A percentile compares a stretch with the other conserved stretches of the same genome.
Conservation (phyloP, 2,329 filamentous ascomycete species). For the Pseudogymnoascus sp. region DNA sequence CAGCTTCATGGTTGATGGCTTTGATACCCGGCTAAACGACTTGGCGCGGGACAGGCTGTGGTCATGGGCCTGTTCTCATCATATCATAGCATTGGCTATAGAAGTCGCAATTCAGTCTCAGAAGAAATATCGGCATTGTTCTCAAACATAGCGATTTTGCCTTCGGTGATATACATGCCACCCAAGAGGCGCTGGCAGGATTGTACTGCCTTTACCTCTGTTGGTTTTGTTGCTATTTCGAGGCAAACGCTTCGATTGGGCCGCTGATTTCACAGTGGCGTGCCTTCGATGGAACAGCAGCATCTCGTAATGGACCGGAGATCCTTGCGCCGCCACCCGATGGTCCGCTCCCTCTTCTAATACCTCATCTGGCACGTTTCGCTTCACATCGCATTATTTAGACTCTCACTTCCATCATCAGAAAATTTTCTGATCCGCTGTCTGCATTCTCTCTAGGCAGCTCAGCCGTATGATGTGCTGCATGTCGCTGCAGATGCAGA, state of each 20-base stretch:
- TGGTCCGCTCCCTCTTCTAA: not conserved
- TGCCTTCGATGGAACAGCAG: not conserved
- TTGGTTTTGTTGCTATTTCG: not conserved
- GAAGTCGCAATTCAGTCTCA: not conserved
- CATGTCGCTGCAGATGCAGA: not conserved
- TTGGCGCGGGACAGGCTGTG: not conserved
- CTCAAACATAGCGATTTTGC: not conserved
- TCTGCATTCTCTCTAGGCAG: not conserved
- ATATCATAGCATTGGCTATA: conserved; percentile 1
- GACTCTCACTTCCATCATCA: not conserved
- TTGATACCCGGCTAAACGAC: not conserved
- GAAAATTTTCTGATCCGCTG: not conserved
- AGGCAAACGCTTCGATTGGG: not conserved
- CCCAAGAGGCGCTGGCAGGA: not conserved
- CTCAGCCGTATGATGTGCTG: not conserved
- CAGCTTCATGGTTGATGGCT: not conserved
- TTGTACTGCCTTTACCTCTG: not conserved
- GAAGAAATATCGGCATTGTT: not conserved
- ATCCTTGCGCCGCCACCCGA: not conserved
- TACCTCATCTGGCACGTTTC: not conserved
- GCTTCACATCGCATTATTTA: not conserved
- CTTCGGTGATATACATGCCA: not conserved
- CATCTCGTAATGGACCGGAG: not conserved
- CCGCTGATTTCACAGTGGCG: not conserved
- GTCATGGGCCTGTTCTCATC: not conserved